phyloP scores from a whole-genome alignment of 495 filamentous ascomycete species.

The Letharia lupina region DNA sequence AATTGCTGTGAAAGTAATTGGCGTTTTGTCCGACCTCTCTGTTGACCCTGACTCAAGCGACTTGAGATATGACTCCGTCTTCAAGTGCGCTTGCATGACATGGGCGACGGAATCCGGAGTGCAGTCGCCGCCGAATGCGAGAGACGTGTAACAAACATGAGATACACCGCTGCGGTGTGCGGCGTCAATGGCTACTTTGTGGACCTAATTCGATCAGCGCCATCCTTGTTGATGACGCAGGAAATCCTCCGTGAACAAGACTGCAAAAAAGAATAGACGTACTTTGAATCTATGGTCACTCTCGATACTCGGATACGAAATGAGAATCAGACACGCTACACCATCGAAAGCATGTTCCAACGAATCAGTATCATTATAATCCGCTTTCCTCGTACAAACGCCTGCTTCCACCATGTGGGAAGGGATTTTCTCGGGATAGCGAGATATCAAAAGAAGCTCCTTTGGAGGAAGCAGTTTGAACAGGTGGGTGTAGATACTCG shows the following conservation, averaged over 20 bases:
- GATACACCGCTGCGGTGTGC: constrained; percentile 48
- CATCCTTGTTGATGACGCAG: background rate
- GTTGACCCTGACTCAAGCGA: constrained; percentile 22
- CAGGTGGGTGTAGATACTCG: constrained; percentile 41
- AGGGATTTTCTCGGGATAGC: constrained; percentile 36
- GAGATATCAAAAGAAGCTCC: constrained; percentile 38
- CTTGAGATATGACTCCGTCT: constrained; percentile 51
- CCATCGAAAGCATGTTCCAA: constrained; percentile 34
- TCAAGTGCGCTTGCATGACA: constrained; percentile 63
- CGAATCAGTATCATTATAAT: constrained; percentile 32
- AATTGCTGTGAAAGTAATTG: constrained; percentile 43
- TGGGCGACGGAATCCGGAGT: constrained; percentile 39
- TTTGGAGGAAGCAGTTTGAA: constrained; percentile 33
- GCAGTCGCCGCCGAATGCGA: constrained; percentile 46
- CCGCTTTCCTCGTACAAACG: constrained; percentile 31
- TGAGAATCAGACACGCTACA: constrained; percentile 33
- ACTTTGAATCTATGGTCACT: constrained; percentile 33
- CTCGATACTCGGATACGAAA: constrained; percentile 39
- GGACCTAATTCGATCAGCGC: constrained; percentile 27
- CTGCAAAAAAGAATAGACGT: no score
- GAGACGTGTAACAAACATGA: constrained; percentile 60
- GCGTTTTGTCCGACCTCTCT: constrained; percentile 4
- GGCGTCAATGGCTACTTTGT: constrained; percentile 48
- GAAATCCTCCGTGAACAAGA: no score
- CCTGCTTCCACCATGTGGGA: constrained; percentile 24